Percentiles rank a stretch among this genome's conserved stretches.
phyloP scores from a whole-genome alignment of 2,329 filamentous ascomycete genomes.

The Sporothrix dimorphospora region DNA sequence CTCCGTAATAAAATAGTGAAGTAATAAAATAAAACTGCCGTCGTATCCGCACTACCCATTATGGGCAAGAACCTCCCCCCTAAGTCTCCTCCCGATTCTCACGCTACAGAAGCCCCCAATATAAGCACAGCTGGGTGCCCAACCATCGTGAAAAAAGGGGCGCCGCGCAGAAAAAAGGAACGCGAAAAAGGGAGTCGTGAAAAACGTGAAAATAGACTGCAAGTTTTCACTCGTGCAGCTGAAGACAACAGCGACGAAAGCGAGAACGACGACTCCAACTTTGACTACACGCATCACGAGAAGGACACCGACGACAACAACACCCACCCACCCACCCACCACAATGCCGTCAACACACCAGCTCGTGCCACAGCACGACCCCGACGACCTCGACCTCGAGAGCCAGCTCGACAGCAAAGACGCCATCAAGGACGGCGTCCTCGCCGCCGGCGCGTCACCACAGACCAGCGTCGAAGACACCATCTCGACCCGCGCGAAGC shows the following conservation, averaged over 20 bases:
- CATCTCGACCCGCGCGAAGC: constrained; percentile 26
- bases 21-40: background rate
- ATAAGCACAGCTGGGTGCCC: background rate
- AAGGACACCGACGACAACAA: background rate
- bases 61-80: background rate
- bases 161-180: background rate
- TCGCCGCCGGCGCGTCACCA: background rate
- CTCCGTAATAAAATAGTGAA: background rate
- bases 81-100: background rate
- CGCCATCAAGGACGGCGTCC: background rate
- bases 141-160: background rate
- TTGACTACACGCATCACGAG: background rate
- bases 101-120: too few species aligned
- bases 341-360: constrained; percentile 24
- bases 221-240: too few species aligned
- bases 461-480: constrained; percentile 26
- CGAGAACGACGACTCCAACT: background rate
- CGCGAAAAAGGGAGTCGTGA: background rate
- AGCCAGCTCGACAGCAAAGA: constrained; percentile 17
- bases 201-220: background rate
- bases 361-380: constrained; percentile 28
- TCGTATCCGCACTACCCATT: background rate
- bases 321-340: background rate
- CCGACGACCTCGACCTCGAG: constrained; percentile 26
- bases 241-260: background rate